A percentile compares a stretch with the other conserved stretches of the same genome.
Conservation (phyloP, 2,329 filamentous ascomycete species). For the Epichloe sylvatica region DNA sequence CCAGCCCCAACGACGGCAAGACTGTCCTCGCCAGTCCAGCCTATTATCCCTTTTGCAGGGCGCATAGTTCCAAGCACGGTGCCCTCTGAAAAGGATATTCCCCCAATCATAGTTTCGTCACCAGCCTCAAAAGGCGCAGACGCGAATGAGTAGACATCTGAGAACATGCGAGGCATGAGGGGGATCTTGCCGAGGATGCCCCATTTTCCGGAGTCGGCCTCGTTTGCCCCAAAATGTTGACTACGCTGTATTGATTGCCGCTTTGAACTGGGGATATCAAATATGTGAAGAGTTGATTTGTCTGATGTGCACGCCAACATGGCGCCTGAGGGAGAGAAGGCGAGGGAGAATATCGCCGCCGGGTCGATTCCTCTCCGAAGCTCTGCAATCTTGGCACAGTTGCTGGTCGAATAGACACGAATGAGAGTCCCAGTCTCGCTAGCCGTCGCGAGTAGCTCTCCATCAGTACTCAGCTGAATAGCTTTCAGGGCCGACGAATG, state of each 20-base stretch:
- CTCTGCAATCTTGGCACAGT: conserved; percentile 69
- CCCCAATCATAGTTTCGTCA: conserved; percentile 47
- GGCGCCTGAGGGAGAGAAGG: conserved; percentile 68
- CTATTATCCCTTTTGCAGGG: conserved; percentile 69
- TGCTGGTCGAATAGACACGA: conserved; percentile 69
- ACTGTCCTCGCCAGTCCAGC: conserved; percentile 65
- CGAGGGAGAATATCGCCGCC: conserved; percentile 73
- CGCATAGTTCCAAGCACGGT: conserved; percentile 37
- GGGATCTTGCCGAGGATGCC: conserved; percentile 73
- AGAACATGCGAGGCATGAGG: conserved; percentile 78
- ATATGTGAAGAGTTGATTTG: conserved; percentile 90
- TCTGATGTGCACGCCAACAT: conserved; percentile 87
- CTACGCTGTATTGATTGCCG: conserved; percentile 22
- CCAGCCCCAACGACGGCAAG: conserved; percentile 69
- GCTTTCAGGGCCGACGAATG: conserved; percentile 69
- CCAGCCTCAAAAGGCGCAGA: conserved; percentile 71
- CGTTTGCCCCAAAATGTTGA: conserved; percentile 15
- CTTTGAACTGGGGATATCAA: conserved; percentile 58
- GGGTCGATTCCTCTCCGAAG: conserved; percentile 79
- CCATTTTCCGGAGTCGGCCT: conserved; percentile 55
- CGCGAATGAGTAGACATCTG: conserved; percentile 76
- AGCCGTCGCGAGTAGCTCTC: conserved; percentile 71
- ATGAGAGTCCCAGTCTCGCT: conserved; percentile 85
- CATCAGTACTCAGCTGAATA: conserved; percentile 66
- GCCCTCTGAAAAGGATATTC: conserved; percentile 28